These are phyloP conservation scores for Senna siamea DNA, from an alignment of 306 rosid genomes.

Conservation along the genomic window DNA sequence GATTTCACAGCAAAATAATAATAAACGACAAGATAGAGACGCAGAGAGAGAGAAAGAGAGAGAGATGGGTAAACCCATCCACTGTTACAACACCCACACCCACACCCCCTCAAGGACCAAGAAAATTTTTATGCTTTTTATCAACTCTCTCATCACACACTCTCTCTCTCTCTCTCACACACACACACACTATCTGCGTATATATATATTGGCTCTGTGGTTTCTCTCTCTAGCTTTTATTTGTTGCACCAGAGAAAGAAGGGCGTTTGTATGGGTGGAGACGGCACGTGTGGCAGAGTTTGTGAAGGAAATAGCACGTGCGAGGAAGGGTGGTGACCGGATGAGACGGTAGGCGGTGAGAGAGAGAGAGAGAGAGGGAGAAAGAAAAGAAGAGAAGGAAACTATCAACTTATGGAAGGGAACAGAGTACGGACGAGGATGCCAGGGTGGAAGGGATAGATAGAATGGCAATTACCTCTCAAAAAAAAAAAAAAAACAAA, in stretches of 20 bases:
- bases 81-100: conserved; percentile 8
- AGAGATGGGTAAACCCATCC: conserved; percentile 34
- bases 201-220: conserved; percentile 13
- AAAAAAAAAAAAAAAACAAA: not conserved
- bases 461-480: conserved; percentile 21
- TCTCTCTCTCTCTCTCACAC: conserved; percentile 20
- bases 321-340: conserved; percentile 4
- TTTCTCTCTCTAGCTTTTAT: conserved; percentile 58
- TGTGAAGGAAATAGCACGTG: conserved; percentile 36
- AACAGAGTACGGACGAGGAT: conserved; percentile 81
- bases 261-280: conserved; percentile 54
- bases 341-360: conserved; percentile 30
- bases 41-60: conserved; percentile 1
- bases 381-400: no score
- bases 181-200: conserved; percentile 14
- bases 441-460: conserved; percentile 71
- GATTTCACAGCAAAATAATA: conserved; percentile 41
- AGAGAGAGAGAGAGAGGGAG: no score
- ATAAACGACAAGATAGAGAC: not conserved
- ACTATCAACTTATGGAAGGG: conserved; percentile 40
- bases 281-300: conserved; percentile 35
- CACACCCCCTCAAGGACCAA: conserved; percentile 26
- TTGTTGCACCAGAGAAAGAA: conserved; percentile 83
- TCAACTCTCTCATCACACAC: not conserved
- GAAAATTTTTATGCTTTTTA: conserved; percentile 24